Percentiles rank a stretch among this genome's conserved stretches.
Conservation (phyloP, 345 rosid species). For the Geranium rotundifolium region DNA sequence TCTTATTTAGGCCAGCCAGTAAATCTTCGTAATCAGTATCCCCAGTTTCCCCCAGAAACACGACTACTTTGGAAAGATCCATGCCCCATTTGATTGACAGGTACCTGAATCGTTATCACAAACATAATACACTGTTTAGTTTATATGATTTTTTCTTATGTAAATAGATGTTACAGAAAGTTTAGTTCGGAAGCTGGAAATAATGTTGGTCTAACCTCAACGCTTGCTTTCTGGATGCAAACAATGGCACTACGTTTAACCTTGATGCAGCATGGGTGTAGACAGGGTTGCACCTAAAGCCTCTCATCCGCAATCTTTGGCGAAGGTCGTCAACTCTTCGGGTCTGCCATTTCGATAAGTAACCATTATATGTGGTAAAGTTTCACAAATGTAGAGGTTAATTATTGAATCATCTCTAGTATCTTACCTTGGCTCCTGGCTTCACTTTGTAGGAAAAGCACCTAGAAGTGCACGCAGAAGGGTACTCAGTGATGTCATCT, state of each 20-base stretch:
- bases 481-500: slow-evolving; percentile 35
- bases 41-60: slow-evolving; percentile 69
- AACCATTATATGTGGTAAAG: slow-evolving; percentile 9
- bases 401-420: neutral
- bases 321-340: slow-evolving; percentile 53
- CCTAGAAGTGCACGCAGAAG: slow-evolving; percentile 40
- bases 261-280: slow-evolving; percentile 53
- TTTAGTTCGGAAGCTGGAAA: neutral
- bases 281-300: slow-evolving; percentile 61
- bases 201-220: slow-evolving; percentile 40
- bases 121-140: neutral
- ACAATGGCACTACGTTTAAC: slow-evolving; percentile 63
- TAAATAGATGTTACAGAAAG: neutral
- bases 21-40: slow-evolving; percentile 74
- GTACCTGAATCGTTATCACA: slow-evolving; percentile 39
- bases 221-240: slow-evolving; percentile 77
- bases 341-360: slow-evolving; percentile 31
- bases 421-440: slow-evolving; percentile 55
- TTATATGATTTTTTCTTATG: neutral
- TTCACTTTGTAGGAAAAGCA: slow-evolving; percentile 55
- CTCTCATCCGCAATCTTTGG: slow-evolving; percentile 79
- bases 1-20: slow-evolving; percentile 63
- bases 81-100: slow-evolving; percentile 77
- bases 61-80: slow-evolving; percentile 43
- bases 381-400: slow-evolving; percentile 2